Evolutionary conservation across 2,329 filamentous ascomycete genomes (phyloP).

Genomic region (Amesomyces nigricolor): DNA sequence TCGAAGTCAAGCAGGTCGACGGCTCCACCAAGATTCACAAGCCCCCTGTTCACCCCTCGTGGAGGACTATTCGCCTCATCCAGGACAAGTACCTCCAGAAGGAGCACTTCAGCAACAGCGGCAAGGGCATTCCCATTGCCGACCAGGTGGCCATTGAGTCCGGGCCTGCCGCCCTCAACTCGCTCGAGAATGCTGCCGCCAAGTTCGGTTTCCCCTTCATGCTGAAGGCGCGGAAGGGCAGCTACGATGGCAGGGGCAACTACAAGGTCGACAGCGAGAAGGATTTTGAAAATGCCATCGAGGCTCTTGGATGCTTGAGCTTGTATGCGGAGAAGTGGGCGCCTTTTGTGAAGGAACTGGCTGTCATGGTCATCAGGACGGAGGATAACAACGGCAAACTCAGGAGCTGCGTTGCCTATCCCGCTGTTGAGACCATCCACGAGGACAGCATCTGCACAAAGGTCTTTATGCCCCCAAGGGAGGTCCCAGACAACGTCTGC

Average conservation of each 20-base stretch:
- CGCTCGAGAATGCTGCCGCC: conserved; percentile 57
- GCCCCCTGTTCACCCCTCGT: conserved; percentile 66
- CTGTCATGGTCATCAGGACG: conserved; percentile 91
- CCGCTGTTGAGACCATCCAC: conserved; percentile 89
- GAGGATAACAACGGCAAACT: conserved; percentile 56
- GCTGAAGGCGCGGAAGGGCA: conserved; percentile 85
- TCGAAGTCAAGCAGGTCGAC: conserved; percentile 42
- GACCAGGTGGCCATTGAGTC: conserved; percentile 59
- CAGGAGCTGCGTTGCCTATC: conserved; percentile 62
- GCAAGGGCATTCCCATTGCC: conserved; percentile 65
- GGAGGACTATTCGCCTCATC: conserved; percentile 79
- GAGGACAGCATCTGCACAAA: conserved; percentile 94
- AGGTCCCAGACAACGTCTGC: conserved; percentile 55
- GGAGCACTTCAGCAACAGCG: conserved; percentile 56
- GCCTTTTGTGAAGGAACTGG: conserved; percentile 77
- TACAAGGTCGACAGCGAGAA: conserved; percentile 42
- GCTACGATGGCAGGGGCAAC: conserved; percentile 82
- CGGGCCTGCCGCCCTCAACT: conserved; percentile 49
- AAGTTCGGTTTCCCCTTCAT: conserved; percentile 78
- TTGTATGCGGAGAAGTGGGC: conserved; percentile 90
- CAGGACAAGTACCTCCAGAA: conserved; percentile 95
- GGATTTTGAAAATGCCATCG: conserved; percentile 57
- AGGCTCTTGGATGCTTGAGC: conserved; percentile 62
- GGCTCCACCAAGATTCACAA: conserved; percentile 32
- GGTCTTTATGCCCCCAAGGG: conserved; percentile 77